Evolutionary conservation across 768 basidiomycete species (phyloP).

Genomic region (Auriscalpium microsporum): DNA sequence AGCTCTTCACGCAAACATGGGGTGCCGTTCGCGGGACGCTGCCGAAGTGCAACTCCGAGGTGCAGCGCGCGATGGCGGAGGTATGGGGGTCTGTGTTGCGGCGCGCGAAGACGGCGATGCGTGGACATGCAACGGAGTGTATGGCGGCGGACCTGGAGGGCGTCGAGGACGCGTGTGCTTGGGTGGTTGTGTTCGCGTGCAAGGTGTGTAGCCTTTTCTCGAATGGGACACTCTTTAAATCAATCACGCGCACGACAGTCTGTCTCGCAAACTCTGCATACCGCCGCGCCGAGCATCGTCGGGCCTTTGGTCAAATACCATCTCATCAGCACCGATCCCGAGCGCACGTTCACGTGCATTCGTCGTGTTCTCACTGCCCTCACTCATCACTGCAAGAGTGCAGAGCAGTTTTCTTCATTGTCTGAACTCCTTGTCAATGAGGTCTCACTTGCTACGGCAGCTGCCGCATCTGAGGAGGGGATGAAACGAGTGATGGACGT

Average conservation of each 20-base stretch:
- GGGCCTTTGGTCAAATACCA: conserved; percentile 48
- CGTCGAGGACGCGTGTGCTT: conserved; percentile 58
- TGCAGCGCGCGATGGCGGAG: conserved; percentile 73
- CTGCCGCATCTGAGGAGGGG: conserved; percentile 25
- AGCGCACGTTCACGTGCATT: conserved; percentile 44
- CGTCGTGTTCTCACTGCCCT: conserved; percentile 72
- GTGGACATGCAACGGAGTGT: conserved; percentile 47
- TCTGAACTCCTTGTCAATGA: conserved; percentile 43
- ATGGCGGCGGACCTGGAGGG: conserved; percentile 43
- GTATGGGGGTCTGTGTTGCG: conserved; percentile 80
- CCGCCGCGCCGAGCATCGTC: conserved; percentile 58
- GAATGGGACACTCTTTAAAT: background rate
- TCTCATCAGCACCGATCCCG: conserved; percentile 32
- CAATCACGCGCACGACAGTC: conserved; percentile 37
- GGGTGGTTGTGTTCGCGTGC: conserved; percentile 72
- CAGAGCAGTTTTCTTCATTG: conserved; percentile 53
- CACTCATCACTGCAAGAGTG: conserved; percentile 71
- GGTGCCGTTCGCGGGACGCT: conserved; percentile 37
- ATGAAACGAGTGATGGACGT: conserved; percentile 49
- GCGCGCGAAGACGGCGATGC: conserved; percentile 52
- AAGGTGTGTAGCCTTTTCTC: conserved; percentile 40
- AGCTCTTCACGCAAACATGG: conserved; percentile 58
- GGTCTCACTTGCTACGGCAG: conserved; percentile 19
- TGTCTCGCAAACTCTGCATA: conserved; percentile 78
- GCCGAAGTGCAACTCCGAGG: conserved; percentile 55